Evolutionary conservation across 345 rosid genomes (phyloP), one percentile per base, ranked within the genome.

Genomic region (Brassica juncea): DNA sequence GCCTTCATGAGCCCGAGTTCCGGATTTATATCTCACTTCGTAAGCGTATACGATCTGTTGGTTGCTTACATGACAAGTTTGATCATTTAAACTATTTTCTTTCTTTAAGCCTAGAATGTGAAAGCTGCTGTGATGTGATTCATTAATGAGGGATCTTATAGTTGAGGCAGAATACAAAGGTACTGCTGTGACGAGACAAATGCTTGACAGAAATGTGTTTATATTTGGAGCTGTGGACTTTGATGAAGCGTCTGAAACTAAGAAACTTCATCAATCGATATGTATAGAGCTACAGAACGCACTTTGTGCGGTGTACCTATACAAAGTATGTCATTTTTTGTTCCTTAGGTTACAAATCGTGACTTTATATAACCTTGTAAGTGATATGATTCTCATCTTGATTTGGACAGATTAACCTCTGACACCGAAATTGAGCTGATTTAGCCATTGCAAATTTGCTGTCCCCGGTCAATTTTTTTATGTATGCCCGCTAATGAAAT

Each of bases 1-100:
- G 93, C 83, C 92, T 92, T 42, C 84, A 91, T 73, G 97, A 89
- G 85, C 95, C 93, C 80, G 86, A 94, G 79, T 91, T 87, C 83
- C 83, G 74, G 55, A 82, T 93, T 23, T 92, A 90, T 83, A 76
- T 91, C 78, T 92, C 94, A 57, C 84, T 90, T 23, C 87, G 98
- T 94, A 12, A 76, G 88, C 76, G 21, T 61, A 58, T 52, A 44
- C 54, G 61, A 25, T 71, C 21, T 19, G 35, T 30, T 39, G 5
- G 11, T 64, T 69, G 8, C 82, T 73, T 7, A 66, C 62, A 12
- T 59, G 21, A 78, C 49, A 54, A 5, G 34, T 11, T 19, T 3
- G 73, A 31, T 66, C 58, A 10, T 7, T 39, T 72, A 58, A 8
- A 55, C 65, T 12, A 39, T 3, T 23, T 44, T 21, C 35, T 27